A percentile compares a stretch with the other conserved stretches of the same genome.
Evolutionary conservation across 192 early-diverging fungal species (phyloP).

Genomic region (Tieghemiomyces parasiticus): DNA sequence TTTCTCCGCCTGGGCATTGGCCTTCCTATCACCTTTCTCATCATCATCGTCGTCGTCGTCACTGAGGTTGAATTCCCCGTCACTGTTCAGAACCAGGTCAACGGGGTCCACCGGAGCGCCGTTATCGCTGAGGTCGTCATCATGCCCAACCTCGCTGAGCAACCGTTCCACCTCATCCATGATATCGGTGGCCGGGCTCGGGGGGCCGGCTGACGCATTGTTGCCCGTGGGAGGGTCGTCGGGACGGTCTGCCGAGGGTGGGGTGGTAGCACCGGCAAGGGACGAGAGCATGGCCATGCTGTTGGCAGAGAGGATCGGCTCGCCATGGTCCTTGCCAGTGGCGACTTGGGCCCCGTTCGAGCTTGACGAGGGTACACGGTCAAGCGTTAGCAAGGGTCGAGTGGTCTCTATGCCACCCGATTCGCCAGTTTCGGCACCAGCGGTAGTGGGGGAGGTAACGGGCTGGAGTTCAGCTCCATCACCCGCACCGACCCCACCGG

Average conservation of each 20-base stretch:
- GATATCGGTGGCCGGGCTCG: not conserved
- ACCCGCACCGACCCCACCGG: not conserved
- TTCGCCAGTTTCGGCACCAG: not conserved
- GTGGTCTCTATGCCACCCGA: not conserved
- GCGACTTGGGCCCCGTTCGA: not conserved
- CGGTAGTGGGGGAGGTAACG: not conserved
- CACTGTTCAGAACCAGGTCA: not conserved
- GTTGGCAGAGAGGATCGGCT: not conserved
- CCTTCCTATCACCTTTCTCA: too few relatives aligned
- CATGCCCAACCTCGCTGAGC: not conserved
- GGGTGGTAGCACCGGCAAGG: not conserved
- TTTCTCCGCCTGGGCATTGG: not conserved
- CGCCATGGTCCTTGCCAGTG: too few relatives aligned
- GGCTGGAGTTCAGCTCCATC: not conserved
- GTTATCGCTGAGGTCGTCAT: not conserved
- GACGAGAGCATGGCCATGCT: not conserved
- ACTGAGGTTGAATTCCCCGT: not conserved
- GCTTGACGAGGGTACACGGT: too few relatives aligned
- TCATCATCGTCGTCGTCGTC: too few relatives aligned
- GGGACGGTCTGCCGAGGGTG: not conserved
- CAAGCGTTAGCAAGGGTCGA: not conserved
- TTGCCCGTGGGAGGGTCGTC: too few relatives aligned
- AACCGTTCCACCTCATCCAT: conserved; percentile 10
- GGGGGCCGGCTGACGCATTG: too few relatives aligned
- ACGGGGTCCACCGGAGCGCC: not conserved